A percentile compares a stretch with the other conserved stretches of the same genome.
phyloP scores from a whole-genome alignment of 2,329 filamentous ascomycete species.

The Botrytis cinerea region DNA sequence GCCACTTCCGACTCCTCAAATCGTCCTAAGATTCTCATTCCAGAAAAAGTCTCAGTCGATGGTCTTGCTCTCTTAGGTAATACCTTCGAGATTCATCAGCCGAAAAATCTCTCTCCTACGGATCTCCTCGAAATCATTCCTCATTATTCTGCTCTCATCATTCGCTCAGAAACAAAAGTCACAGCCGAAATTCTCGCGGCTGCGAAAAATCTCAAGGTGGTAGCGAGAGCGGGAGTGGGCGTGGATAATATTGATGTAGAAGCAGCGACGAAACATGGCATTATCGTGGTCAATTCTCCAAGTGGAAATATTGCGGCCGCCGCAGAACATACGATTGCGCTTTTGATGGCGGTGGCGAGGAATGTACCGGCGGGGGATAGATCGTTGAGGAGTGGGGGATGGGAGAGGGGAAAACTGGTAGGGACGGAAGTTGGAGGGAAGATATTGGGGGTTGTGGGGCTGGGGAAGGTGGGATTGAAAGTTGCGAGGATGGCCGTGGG shows the following conservation, averaged over 20 bases:
- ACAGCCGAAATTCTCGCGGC: constrained; percentile 66
- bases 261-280: constrained; percentile 69
- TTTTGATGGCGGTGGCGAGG: constrained; percentile 72
- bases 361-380: constrained; percentile 71
- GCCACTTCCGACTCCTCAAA: constrained; percentile 9
- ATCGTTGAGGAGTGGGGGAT: constrained; percentile 70
- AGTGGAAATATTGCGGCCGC: constrained; percentile 80
- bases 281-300: constrained; percentile 80
- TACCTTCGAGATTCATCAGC: constrained; percentile 69
- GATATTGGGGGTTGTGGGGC: constrained; percentile 72
- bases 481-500: constrained; percentile 79
- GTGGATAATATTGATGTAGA: constrained; percentile 81
- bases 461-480: constrained; percentile 82
- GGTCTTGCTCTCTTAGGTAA: constrained; percentile 68
- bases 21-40: constrained; percentile 60
- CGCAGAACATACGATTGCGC: constrained; percentile 74
- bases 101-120: constrained; percentile 60
- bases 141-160: constrained; percentile 73
- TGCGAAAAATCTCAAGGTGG: constrained; percentile 70
- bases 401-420: constrained; percentile 74
- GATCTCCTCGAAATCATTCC: constrained; percentile 69
- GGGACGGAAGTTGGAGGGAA: constrained; percentile 79
- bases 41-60: constrained; percentile 79
- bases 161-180: constrained; percentile 81
- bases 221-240: constrained; percentile 78